Conservation (phyloP, 2,329 filamentous ascomycete genomes). For the Coniella vitis region DNA sequence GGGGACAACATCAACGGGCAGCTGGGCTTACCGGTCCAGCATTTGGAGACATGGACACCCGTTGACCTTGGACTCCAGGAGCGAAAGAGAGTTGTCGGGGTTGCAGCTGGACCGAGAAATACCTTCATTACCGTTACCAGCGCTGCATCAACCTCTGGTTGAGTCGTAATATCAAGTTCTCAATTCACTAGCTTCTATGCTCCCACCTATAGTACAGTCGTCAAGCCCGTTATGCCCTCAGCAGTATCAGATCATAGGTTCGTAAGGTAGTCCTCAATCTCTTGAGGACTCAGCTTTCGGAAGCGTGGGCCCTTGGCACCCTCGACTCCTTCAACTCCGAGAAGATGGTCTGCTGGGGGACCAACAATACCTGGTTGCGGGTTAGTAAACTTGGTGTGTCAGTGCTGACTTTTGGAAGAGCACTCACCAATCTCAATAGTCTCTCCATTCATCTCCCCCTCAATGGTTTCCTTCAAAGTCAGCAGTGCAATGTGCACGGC, state of each 20-base stretch:
- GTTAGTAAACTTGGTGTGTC: not conserved
- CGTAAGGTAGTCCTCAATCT: slow-evolving; percentile 99
- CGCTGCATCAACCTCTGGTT: slow-evolving; percentile 14
- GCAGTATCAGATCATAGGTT: slow-evolving; percentile 64
- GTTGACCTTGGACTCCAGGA: slow-evolving; percentile 23
- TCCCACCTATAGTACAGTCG: slow-evolving; percentile 33
- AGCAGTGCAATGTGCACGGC: slow-evolving; percentile 96
- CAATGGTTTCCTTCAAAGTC: slow-evolving; percentile 97
- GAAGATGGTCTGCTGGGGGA: slow-evolving; percentile 83
- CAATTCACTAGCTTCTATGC: slow-evolving; percentile 24
- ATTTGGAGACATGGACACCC: slow-evolving; percentile 29
- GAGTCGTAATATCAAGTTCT: slow-evolving; percentile 14
- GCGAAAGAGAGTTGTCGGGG: slow-evolving; percentile 29
- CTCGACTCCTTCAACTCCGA: slow-evolving; percentile 85
- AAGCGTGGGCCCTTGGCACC: slow-evolving; percentile 80
- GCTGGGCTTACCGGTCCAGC: slow-evolving; percentile 38
- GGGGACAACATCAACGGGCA: slow-evolving; percentile 55
- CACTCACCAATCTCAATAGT: slow-evolving; percentile 90
- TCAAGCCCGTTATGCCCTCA: slow-evolving; percentile 19
- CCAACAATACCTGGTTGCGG: slow-evolving; percentile 75
- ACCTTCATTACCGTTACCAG: slow-evolving; percentile 40
- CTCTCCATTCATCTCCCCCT: slow-evolving; percentile 98
- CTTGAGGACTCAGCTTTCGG: slow-evolving; percentile 90
- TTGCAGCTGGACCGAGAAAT: slow-evolving; percentile 41
- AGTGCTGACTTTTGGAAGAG: not conserved